Evolutionary conservation across 225 moss, liverwort and hornwort species (phyloP), one percentile per base, ranked within the genome.

Genomic region (Sphagnum contortum): DNA sequence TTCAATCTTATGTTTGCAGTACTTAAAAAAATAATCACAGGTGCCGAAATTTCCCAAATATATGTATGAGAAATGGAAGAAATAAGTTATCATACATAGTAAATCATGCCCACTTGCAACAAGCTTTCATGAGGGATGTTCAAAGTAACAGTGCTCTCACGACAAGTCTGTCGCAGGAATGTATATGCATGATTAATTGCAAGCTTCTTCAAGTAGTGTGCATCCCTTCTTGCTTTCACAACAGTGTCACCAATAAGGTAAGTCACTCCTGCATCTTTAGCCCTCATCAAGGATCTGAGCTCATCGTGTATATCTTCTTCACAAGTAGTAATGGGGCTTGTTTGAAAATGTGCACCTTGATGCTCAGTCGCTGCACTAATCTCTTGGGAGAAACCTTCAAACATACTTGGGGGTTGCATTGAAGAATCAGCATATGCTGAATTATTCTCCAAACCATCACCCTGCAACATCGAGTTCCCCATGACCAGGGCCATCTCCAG

Each of bases 61-160:
- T 29, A 29, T 29, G 29, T 29, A 29, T 29, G 29, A 29, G 29
- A 29, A 29, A 29, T 29, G 29, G 13, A 29, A 29, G 29, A 29
- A 29, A 29, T 1, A 48, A 4, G 0, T 64, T 29, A 29, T 29
- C 62, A 85, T 9, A 82, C 72, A 5, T 67, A 72, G 66, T 76
- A 86, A 2, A 69, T 72, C 81, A 82, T 82, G 44, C 85, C 85
- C 61, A 82, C 85, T 63, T 82, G 50, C 5, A 86, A 74, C 67
- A 86, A 79, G 69, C 72, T 79, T 57, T 54, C 78, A 68, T 76
- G 76, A 0, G 82, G 82, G 65, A 86, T 77, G 72, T 70, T 74
- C 8, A 86, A 66, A 0, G 79, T 76, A 60, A 52, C 50, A 9
- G 81, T 48, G 0, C 76, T 71, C 10, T 81, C 79, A 0, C 82